Evolutionary conservation across 148 eudicot species (phyloP).

Genomic region (Beta vulgaris): DNA sequence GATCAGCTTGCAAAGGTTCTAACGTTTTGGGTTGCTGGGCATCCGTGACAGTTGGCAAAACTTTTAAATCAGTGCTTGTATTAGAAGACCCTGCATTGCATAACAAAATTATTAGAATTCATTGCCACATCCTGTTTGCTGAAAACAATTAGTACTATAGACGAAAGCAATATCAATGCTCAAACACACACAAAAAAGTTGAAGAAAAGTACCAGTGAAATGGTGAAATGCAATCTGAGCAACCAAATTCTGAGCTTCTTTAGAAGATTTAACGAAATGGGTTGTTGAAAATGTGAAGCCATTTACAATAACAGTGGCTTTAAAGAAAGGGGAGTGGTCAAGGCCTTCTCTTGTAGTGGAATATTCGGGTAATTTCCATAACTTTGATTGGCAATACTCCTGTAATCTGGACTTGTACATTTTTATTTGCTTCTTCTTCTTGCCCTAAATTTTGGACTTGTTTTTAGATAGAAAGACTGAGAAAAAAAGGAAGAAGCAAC

Average conservation of each 20-base stretch:
- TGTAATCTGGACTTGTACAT: conserved; percentile 57
- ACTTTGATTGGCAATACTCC: conserved; percentile 38
- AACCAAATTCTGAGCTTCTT: conserved; percentile 64
- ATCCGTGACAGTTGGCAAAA: conserved; percentile 19
- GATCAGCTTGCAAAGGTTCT: conserved; percentile 16
- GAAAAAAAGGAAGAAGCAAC: no score
- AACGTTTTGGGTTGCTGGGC: conserved; percentile 16
- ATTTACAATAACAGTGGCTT: conserved; percentile 43
- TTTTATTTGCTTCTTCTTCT: background rate
- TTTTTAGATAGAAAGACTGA: no score
- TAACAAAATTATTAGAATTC: background rate
- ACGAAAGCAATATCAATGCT: no score
- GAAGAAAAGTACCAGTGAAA: conserved; percentile 25
- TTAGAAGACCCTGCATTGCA: conserved; percentile 21
- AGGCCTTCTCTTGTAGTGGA: conserved; percentile 38
- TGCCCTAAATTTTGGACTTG: no score
- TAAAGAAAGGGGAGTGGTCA: conserved; percentile 53
- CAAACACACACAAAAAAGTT: no score
- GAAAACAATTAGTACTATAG: no score
- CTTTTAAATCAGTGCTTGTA: conserved; percentile 4
- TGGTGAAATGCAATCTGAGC: conserved; percentile 51
- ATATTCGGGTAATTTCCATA: conserved; percentile 48
- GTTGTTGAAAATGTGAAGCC: conserved; percentile 30
- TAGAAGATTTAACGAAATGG: conserved; percentile 32
- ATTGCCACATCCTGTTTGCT: no score